Percentiles rank a stretch among this genome's conserved stretches.
phyloP scores from a whole-genome alignment of 345 rosid genomes.

The Gossypium bickii region DNA sequence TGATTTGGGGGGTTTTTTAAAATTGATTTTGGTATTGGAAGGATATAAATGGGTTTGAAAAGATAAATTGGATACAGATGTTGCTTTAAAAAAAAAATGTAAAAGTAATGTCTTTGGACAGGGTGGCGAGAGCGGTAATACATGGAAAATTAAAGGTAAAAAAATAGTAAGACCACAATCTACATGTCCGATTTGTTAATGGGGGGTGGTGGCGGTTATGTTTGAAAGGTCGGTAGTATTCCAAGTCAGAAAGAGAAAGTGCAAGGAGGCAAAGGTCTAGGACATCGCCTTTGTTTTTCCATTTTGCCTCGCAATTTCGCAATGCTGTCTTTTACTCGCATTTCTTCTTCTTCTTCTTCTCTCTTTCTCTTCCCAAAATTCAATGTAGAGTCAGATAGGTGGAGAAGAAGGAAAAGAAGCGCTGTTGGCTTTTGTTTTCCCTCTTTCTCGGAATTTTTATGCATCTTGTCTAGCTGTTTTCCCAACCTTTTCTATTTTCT shows the following conservation, averaged over 20 bases:
- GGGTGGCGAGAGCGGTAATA: no score
- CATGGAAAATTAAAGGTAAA: background rate
- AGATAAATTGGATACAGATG: no score
- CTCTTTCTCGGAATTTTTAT: background rate
- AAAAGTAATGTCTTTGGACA: background rate
- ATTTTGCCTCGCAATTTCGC: background rate
- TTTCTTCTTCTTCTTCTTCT: constrained; percentile 4
- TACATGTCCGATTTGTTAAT: background rate
- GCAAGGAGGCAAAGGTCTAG: background rate
- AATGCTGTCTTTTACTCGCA: background rate
- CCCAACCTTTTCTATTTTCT: background rate
- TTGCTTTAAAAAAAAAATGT: background rate
- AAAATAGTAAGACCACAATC: background rate
- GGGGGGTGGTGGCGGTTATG: constrained; percentile 22
- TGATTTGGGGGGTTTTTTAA: no score
- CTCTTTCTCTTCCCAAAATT: constrained; percentile 14
- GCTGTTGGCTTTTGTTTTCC: background rate
- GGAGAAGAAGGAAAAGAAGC: background rate
- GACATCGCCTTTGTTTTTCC: constrained; percentile 2
- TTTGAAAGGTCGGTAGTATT: constrained; percentile 24
- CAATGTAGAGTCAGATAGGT: background rate
- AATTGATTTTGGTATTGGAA: no score
- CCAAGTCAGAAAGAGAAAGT: constrained; percentile 21
- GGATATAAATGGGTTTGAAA: no score
- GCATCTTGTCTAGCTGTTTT: background rate